phyloP scores from a whole-genome alignment of 208 protist species.

The Acanthamoeba sp. region DNA sequence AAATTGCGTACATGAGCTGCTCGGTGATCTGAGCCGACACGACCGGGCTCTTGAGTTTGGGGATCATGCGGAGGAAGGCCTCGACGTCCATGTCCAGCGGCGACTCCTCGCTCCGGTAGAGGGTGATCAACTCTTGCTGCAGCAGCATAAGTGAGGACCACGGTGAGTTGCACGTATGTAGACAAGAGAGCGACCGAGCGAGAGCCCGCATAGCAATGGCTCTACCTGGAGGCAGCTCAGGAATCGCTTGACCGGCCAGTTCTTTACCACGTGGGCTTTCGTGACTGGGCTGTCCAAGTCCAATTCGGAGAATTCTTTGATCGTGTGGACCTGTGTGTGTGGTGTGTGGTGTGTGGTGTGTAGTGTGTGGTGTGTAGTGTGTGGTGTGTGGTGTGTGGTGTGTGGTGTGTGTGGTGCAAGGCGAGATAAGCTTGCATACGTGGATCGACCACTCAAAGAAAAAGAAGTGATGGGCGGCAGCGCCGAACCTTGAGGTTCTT shows the following conservation, averaged over 20 bases:
- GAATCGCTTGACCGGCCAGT: conserved; percentile 49
- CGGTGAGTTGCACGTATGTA: background rate
- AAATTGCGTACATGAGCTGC: background rate
- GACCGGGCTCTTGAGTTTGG: conserved; percentile 8
- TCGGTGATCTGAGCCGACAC: background rate
- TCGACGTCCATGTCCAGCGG: conserved; percentile 50
- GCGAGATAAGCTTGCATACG: too few relatives aligned
- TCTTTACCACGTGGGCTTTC: conserved; percentile 14
- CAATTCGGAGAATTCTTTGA: conserved; percentile 11
- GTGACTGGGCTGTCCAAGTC: background rate
- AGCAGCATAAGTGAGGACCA: background rate
- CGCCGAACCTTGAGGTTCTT: background rate
- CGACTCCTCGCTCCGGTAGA: conserved; percentile 43
- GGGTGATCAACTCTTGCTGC: conserved; percentile 29
- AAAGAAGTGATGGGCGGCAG: background rate
- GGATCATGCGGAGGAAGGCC: conserved; percentile 50
- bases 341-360: background rate
- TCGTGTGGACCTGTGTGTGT: background rate
- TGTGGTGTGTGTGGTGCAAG: too few relatives aligned
- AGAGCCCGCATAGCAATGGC: too few relatives aligned
- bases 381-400: background rate
- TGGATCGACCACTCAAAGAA: background rate
- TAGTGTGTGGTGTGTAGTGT: background rate
- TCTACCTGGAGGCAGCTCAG: conserved; percentile 26
- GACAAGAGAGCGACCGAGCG: background rate